These are phyloP conservation scores for Solanum verrucosum DNA, from an alignment of 257 asterid species.

Conservation along the genomic window DNA sequence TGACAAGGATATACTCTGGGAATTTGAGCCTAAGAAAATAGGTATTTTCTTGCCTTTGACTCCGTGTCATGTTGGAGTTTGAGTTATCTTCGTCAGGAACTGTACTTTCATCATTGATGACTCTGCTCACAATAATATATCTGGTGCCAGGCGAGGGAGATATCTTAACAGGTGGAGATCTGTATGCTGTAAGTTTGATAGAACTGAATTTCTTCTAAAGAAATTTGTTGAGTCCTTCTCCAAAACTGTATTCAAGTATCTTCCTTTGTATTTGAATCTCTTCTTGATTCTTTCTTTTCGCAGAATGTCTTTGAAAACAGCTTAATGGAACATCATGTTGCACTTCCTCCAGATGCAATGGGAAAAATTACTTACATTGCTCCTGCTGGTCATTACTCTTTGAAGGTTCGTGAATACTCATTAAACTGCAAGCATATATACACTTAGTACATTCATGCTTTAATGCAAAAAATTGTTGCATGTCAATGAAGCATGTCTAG, in stretches of 20 bases:
- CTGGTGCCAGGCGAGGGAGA: slow-evolving; percentile 82
- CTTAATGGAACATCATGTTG: slow-evolving; percentile 78
- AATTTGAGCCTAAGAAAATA: slow-evolving; percentile 81
- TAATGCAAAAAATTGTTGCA: background rate
- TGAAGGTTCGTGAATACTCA: slow-evolving; percentile 42
- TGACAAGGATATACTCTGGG: slow-evolving; percentile 96
- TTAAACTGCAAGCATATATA: background rate
- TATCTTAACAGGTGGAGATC: slow-evolving; percentile 84
- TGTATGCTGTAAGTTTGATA: slow-evolving; percentile 73
- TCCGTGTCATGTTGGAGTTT: background rate
- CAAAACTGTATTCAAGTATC: background rate
- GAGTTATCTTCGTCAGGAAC: background rate
- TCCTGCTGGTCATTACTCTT: slow-evolving; percentile 86
- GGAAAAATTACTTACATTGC: slow-evolving; percentile 90
- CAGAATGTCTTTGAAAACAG: slow-evolving; percentile 85
- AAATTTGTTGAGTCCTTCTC: background rate
- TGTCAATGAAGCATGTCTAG: background rate
- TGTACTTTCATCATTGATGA: background rate
- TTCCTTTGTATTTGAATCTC: background rate
- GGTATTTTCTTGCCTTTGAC: slow-evolving; percentile 28
- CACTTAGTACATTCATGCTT: background rate
- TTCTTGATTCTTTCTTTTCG: slow-evolving; percentile 1
- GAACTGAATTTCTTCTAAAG: background rate
- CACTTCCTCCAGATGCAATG: slow-evolving; percentile 96
- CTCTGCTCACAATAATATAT: background rate